A percentile compares a stretch with the other conserved stretches of the same genome.
phyloP scores from a whole-genome alignment of 768 basidiomycete species.

The Exsudoporus frostii region DNA sequence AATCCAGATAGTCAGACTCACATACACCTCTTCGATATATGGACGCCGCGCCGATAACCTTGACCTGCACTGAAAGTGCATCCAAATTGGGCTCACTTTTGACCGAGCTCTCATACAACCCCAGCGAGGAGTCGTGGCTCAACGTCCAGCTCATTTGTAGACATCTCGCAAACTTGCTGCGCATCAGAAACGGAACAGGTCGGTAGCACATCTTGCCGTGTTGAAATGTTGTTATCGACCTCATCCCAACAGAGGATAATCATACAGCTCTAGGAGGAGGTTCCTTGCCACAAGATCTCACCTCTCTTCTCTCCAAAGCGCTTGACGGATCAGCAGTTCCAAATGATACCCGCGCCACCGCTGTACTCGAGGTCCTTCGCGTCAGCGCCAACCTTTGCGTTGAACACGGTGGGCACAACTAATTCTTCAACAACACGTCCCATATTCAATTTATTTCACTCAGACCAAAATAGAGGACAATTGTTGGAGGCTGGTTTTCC shows the following conservation, averaged over 20 bases:
- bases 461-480: conserved; percentile 73
- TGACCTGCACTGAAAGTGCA: conserved; percentile 28
- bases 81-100: conserved; percentile 33
- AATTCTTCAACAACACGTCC: background rate
- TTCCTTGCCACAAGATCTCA: conserved; percentile 61
- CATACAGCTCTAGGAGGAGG: conserved; percentile 68
- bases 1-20: background rate
- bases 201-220: conserved; percentile 9
- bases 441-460: conserved; percentile 1
- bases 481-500: conserved; percentile 71
- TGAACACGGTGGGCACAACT: conserved; percentile 61
- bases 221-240: conserved; percentile 12
- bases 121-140: conserved; percentile 42
- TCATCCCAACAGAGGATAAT: conserved; percentile 52
- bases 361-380: conserved; percentile 67
- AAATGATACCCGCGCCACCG: conserved; percentile 42
- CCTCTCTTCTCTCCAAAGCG: conserved; percentile 55
- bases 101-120: conserved; percentile 32
- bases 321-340: conserved; percentile 49
- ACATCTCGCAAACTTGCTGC: conserved; percentile 59
- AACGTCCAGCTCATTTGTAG: conserved; percentile 50
- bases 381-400: conserved; percentile 82
- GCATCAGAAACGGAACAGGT: conserved; percentile 55
- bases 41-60: conserved; percentile 12
- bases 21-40: conserved; percentile 10